Percentiles rank a stretch among this genome's conserved stretches.
Conservation (phyloP, 176 grass and related monocot genomes). For the Eragrostis nindensis region DNA sequence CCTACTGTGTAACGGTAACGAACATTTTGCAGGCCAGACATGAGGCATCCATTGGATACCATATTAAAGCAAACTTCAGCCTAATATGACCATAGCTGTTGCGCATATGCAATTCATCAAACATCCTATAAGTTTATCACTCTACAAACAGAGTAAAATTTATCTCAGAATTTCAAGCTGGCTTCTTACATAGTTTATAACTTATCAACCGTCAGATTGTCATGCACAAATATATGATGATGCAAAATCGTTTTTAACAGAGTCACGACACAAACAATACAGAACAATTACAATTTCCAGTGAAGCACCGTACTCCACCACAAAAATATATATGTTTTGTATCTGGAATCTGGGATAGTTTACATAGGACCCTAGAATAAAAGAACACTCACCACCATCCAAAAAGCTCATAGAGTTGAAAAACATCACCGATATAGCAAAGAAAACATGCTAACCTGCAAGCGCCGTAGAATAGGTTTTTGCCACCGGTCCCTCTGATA, state of each 20-base stretch:
- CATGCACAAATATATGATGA: not conserved
- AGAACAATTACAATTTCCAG: too few species aligned
- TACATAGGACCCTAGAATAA: conserved; percentile 4
- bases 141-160: not conserved
- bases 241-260: too few species aligned
- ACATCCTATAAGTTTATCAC: not conserved
- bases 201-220: not conserved
- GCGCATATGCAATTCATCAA: conserved; percentile 30
- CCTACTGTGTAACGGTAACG: not conserved
- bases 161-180: conserved; percentile 14
- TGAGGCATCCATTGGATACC: not conserved
- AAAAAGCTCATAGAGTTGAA: not conserved
- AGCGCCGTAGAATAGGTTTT: conserved; percentile 93
- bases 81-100: not conserved
- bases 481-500: conserved; percentile 91
- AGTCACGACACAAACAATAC: too few species aligned
- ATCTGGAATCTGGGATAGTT: conserved; percentile 9
- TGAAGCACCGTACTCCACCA: too few species aligned
- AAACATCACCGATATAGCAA: conserved; percentile 19
- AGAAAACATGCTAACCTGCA: conserved; percentile 71
- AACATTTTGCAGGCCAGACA: not conserved
- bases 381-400: conserved; percentile 2
- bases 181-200: conserved; percentile 9
- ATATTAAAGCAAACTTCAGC: conserved; percentile 2
- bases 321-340: conserved; percentile 22